A percentile compares a stretch with the other conserved stretches of the same genome.
Evolutionary conservation across 2,329 filamentous ascomycete species (phyloP).

Genomic region (Xylariaceae sp.): DNA sequence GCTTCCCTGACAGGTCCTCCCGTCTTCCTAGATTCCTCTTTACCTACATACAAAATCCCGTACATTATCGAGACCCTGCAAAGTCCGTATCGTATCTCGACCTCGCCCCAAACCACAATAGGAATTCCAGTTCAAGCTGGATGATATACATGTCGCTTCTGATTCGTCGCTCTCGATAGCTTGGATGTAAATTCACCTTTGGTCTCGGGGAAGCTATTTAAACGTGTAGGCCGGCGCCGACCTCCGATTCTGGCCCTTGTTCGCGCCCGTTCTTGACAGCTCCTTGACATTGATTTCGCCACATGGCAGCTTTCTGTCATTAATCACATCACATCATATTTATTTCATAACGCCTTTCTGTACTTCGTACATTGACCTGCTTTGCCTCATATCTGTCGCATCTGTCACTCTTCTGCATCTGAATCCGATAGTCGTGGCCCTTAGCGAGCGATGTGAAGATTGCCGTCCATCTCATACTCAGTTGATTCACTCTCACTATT

Average conservation of each 20-base stretch:
- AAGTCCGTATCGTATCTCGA: neutral
- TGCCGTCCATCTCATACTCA: neutral
- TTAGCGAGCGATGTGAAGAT: conserved; percentile 1
- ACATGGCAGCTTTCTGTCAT: neutral
- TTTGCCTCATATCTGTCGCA: neutral
- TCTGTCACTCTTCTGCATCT: neutral
- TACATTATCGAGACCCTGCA: too few species aligned
- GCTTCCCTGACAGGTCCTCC: too few species aligned
- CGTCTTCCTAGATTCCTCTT: too few species aligned
- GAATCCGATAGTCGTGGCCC: neutral
- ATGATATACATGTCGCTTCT: conserved; percentile 18
- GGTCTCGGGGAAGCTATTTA: neutral
- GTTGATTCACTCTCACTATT: neutral
- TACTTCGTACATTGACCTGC: too few species aligned
- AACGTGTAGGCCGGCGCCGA: conserved; percentile 8
- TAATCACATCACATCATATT: too few species aligned
- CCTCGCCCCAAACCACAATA: conserved; percentile 7
- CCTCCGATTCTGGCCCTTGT: conserved; percentile 3
- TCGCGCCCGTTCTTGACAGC: neutral
- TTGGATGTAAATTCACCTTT: neutral
- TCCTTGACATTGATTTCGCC: neutral
- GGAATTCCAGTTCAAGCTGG: conserved; percentile 8
- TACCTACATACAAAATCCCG: too few species aligned
- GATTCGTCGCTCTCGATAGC: conserved; percentile 20
- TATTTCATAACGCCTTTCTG: too few species aligned